Conservation (phyloP, 75 land plant species). For the Isoetes taiwanensis region DNA sequence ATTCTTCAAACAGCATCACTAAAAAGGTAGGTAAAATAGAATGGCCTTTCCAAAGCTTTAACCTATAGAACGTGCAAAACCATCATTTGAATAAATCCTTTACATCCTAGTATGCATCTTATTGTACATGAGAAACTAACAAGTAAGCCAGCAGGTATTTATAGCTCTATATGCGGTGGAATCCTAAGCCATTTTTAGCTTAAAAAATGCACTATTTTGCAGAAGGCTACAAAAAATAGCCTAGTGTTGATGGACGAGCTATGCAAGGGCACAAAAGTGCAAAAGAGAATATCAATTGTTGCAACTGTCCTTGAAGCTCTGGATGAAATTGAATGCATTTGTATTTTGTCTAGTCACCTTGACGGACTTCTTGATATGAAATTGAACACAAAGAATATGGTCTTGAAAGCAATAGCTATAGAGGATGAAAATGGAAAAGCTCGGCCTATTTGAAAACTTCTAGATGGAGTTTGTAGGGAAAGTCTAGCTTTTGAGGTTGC, state of each 20-base stretch:
- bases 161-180: no score
- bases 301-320: constrained; percentile 80
- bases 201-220: constrained; percentile 49
- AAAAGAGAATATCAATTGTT: constrained; percentile 85
- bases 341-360: constrained; percentile 85
- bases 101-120: no score
- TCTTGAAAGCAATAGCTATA: constrained; percentile 73
- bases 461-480: constrained; percentile 75
- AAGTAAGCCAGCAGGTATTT: no score
- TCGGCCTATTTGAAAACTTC: constrained; percentile 73
- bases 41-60: no score
- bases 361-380: constrained; percentile 78
- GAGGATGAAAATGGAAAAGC: constrained; percentile 32
- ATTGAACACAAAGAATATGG: constrained; percentile 31
- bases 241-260: constrained; percentile 86
- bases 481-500: constrained; percentile 99
- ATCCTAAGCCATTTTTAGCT: no score
- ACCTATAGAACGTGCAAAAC: no score
- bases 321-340: constrained; percentile 67
- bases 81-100: no score
- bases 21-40: no score
- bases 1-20: no score
- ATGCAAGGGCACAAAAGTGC: constrained; percentile 88
- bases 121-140: no score
- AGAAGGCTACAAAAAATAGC: constrained; percentile 40